Percentiles rank a stretch among this genome's conserved stretches.
These are phyloP conservation scores for Edaphochlamys debaryana DNA, from an alignment of 139 green algal genomes.

Conservation along the genomic window DNA sequence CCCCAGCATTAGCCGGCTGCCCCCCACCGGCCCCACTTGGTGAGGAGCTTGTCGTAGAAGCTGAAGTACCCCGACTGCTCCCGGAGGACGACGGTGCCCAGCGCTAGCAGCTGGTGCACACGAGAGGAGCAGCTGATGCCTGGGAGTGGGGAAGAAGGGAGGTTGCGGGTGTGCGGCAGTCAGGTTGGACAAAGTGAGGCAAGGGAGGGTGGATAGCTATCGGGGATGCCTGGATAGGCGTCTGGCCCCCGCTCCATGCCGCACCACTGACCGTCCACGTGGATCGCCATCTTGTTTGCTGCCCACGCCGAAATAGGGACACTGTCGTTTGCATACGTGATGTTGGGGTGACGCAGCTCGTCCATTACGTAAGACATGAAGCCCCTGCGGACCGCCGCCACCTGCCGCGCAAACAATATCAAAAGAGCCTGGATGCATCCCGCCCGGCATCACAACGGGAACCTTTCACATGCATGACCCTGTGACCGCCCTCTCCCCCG, in stretches of 20 bases:
- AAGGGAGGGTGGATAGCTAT: neutral
- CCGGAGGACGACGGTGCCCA: slow-evolving; percentile 19
- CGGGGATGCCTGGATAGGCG: too few species aligned
- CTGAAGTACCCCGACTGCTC: slow-evolving; percentile 10
- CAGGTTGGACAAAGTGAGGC: neutral
- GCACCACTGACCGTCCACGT: slow-evolving; percentile 33
- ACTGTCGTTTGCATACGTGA: neutral
- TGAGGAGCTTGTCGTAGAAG: slow-evolving; percentile 52
- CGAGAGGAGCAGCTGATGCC: slow-evolving; percentile 30
- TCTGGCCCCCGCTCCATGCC: too few species aligned
- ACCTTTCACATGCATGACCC: too few species aligned
- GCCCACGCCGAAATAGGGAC: slow-evolving; percentile 4
- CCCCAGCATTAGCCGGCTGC: too few species aligned
- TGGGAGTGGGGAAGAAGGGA: neutral
- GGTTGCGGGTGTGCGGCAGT: too few species aligned
- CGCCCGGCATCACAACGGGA: too few species aligned
- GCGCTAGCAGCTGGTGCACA: slow-evolving; percentile 24
- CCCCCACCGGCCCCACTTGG: too few species aligned
- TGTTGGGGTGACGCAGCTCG: slow-evolving; percentile 28
- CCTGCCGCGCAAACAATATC: neutral
- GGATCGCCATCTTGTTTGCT: slow-evolving; percentile 1
- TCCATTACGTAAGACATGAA: neutral
- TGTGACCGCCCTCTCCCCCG: too few species aligned
- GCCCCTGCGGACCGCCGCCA: neutral
- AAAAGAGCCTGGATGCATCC: too few species aligned